Base-by-base conservation (phyloP, 805 yeast species). In the Candida vaughaniae region DNA sequence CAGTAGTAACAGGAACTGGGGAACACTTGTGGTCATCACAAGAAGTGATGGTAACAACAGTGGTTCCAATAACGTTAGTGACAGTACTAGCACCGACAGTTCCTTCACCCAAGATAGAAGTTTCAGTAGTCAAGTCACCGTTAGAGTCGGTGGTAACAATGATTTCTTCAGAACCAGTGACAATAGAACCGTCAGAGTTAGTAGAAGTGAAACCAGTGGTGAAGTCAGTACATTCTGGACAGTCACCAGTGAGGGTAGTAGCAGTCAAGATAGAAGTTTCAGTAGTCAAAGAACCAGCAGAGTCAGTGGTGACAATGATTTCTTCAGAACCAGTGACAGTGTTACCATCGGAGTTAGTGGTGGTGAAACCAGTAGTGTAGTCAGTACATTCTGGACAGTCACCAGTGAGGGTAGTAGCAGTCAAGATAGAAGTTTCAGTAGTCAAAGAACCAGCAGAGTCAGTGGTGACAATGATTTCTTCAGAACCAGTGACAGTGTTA, bases 11-110 rank as follows among this genome's bases (percentile, higher is more conserved):
- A 12, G 65, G 47, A 25, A 42, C 49, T n/a, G 35, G 31, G 7
- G 49, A 20, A 46, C 72, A 66, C 40, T 47, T 55, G 48, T 63
- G 29, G 36, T 56, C 56, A 5, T 52, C 39, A 45, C 72, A 66
- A 16, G 69, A 60, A 22, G 72, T 63, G 35, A 59, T 48, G 10
- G 67, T 61, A 11, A 62, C 36, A 16, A 56, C 56, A 18, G 66
- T 60, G 25, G 62, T 53, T 2, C 46, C 41, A 19, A 39, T 27
- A 8, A 46, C 37, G 31, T 53, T 29, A 18, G 55, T 47, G 5
- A 26, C 31, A 46, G 66, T 58, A 41, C 55, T 49, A 27, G 51
- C 48, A 38, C 56, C 52, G 28, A 31, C 51, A 54, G 58, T 56
- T 28, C 52, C 25, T 53, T 47, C 53, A 33, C 47, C 55, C 41